These are phyloP conservation scores for Aspergillus aculeatinus DNA, from an alignment of 2,329 filamentous ascomycete species.

Conservation along the genomic window DNA sequence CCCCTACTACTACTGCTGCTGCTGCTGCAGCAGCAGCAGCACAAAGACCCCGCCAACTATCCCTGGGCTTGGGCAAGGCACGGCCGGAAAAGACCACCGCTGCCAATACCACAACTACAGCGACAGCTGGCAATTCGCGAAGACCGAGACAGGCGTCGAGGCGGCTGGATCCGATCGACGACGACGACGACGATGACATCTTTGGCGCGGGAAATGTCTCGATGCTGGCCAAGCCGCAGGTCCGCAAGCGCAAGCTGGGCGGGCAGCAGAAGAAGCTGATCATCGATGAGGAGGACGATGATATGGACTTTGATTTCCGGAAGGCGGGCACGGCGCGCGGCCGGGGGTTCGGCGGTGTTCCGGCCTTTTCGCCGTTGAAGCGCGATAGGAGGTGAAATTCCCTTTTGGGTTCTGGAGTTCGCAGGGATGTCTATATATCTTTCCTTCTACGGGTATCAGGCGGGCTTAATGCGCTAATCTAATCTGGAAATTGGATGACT, in stretches of 20 bases:
- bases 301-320: slow-evolving; percentile 28
- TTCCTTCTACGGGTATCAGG: too few relatives aligned
- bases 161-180: slow-evolving; percentile 1
- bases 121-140: background rate
- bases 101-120: background rate
- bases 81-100: background rate
- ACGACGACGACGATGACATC: slow-evolving; percentile 19
- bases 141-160: background rate
- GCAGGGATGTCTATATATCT: too few relatives aligned
- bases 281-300: slow-evolving; percentile 69
- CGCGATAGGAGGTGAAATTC: slow-evolving; percentile 55
- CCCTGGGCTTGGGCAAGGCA: background rate
- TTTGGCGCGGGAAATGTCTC: slow-evolving; percentile 1
- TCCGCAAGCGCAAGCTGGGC: slow-evolving; percentile 73
- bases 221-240: slow-evolving; percentile 42
- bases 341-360: slow-evolving; percentile 49
- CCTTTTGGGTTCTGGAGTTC: too few relatives aligned
- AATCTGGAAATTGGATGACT: background rate
- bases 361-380: slow-evolving; percentile 71
- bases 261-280: slow-evolving; percentile 61
- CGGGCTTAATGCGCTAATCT: background rate
- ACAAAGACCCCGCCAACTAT: background rate
- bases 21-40: too few relatives aligned
- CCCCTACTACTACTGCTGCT: too few relatives aligned
- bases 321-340: slow-evolving; percentile 8